Base-by-base conservation (phyloP, 352 stramenopile genomes). In the Peronosclerospora sorghi region DNA sequence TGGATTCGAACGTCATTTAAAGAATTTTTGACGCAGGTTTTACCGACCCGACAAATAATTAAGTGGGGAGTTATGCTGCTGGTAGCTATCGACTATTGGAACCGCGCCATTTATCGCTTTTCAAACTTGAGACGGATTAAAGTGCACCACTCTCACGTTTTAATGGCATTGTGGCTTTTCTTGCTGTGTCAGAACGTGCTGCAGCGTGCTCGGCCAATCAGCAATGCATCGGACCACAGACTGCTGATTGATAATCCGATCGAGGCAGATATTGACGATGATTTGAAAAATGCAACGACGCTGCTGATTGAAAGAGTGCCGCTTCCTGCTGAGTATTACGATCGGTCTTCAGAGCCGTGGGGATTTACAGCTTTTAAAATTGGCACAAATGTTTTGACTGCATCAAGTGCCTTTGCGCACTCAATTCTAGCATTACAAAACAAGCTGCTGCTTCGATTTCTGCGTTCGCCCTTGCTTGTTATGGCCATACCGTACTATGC, bases 251-350 rank as follows among this genome's bases (percentile, higher is more conserved):
- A 89, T 53, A 72, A 76, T 40, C 80, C 80, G 1, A 86, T 87
- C 56, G 76, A 89, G 40, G 68, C 76, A 28, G 80, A 92, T 48
- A 93, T 93, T n/a, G n/a, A n/a, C n/a, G n/a, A n/a, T n/a, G n/a
- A n/a, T n/a, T 44, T 89, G 24, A 93, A 93, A 52, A 87, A 86
- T 36, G 80, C 80, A 19, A 90, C 76, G 34, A 67, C 69, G 13
- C 45, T 93, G 36, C 57, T 93, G 14, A 61, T 93, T 8, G 77
- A 93, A 38, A 62, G 75, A 14, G 80, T 93, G 43, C 80, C 80
- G 8, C 59, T 93, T 0, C 80, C 80, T 29, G 59, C 71, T 34
- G 80, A 93, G 57, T 89, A 83, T 56, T 84, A 93, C 35, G 77
- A 93, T 43, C 68, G 71, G 10, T 93, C 80, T 15, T 86, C 72